A percentile compares a stretch with the other conserved stretches of the same genome.
phyloP scores from a whole-genome alignment of 139 green algal genomes.

The Yamagishiella unicocca region DNA sequence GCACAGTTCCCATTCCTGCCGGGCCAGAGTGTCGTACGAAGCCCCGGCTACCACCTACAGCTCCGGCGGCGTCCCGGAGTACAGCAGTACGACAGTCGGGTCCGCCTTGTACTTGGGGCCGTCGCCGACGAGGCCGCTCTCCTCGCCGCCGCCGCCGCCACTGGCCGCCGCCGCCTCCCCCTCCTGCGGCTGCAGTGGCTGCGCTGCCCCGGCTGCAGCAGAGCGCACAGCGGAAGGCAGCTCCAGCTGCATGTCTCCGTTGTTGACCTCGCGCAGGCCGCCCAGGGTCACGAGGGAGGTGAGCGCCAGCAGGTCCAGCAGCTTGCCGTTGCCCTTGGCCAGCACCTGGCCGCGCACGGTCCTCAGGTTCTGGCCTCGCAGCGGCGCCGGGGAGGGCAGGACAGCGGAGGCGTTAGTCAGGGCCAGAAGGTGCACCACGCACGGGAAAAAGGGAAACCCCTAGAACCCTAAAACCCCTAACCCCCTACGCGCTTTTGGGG shows the following conservation, averaged over 20 bases:
- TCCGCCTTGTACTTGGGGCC: not conserved
- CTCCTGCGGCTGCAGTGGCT: not conserved
- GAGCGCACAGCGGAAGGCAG: not conserved
- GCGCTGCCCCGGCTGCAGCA: not conserved
- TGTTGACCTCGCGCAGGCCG: constrained; percentile 6
- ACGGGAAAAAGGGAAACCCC: not conserved
- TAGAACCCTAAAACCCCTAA: not conserved
- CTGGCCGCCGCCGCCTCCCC: not conserved
- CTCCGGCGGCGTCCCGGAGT: not conserved
- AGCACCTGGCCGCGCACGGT: constrained; percentile 20
- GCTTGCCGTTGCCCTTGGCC: constrained; percentile 40
- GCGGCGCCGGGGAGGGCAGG: too few species aligned
- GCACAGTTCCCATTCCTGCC: too few species aligned
- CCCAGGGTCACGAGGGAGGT: not conserved
- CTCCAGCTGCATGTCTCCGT: constrained; percentile 33
- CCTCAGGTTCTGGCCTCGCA: not conserved
- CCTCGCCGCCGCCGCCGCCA: not conserved
- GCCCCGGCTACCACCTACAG: not conserved
- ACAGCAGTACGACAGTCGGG: constrained; percentile 5
- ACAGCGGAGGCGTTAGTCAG: not conserved
- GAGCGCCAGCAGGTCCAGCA: constrained; percentile 16
- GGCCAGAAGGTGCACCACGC: not conserved
- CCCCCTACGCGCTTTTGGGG: too few species aligned
- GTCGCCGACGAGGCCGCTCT: not conserved
- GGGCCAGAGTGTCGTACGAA: too few species aligned